Evolutionary conservation across 2,329 filamentous ascomycete species (phyloP).

Genomic region (Capronia epimyces): DNA sequence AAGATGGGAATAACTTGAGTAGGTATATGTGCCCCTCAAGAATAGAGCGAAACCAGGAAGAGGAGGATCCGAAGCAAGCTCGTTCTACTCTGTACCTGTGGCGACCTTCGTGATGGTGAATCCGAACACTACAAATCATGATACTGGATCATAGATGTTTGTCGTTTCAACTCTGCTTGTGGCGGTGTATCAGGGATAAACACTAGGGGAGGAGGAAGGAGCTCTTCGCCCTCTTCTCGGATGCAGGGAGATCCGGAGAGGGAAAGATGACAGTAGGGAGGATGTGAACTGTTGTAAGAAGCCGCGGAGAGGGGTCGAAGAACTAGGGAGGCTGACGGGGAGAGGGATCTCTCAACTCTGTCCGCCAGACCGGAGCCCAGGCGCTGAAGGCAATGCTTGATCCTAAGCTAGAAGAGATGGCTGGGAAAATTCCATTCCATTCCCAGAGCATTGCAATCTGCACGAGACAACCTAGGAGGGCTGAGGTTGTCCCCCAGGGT

Average conservation of each 20-base stretch:
- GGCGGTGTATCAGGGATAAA: conserved; percentile 15
- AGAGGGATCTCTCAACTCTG: not conserved
- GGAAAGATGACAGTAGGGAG: not conserved
- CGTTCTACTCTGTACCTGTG: conserved; percentile 3
- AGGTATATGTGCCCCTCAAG: conserved; percentile 13
- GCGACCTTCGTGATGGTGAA: not conserved
- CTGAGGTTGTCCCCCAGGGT: not conserved
- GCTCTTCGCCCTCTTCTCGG: not conserved
- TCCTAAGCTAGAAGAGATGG: not conserved
- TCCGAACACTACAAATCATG: conserved; percentile 19
- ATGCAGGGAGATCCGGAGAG: not conserved
- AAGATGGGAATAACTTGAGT: conserved; percentile 1
- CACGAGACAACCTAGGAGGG: conserved; percentile 1
- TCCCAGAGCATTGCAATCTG: conserved; percentile 2
- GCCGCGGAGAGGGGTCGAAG: not conserved
- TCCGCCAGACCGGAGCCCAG: not conserved
- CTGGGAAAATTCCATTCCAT: too few relatives aligned
- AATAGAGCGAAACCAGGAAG: conserved; percentile 15
- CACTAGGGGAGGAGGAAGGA: not conserved
- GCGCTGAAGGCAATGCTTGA: not conserved
- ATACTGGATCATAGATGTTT: conserved; percentile 16
- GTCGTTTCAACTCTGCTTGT: conserved; percentile 18
- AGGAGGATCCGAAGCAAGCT: conserved; percentile 17
- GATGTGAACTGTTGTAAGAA: not conserved
- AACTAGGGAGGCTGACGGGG: not conserved